These are phyloP conservation scores for Candida chauliodis DNA, from an alignment of 805 yeast species.

Conservation along the genomic window DNA sequence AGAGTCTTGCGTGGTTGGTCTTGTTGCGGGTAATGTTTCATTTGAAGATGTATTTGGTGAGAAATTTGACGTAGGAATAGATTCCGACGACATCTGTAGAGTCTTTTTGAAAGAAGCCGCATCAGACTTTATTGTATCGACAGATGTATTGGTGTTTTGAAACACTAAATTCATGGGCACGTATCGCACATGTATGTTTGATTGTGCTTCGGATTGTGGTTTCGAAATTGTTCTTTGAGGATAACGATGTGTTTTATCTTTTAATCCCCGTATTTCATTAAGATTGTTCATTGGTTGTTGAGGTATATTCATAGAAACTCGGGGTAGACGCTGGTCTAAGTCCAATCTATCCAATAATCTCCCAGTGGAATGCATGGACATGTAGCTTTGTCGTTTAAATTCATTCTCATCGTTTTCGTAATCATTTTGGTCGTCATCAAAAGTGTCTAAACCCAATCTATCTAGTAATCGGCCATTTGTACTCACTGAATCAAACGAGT, in stretches of 20 bases:
- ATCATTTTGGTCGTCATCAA: conserved; percentile 17
- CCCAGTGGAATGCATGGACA: conserved; percentile 26
- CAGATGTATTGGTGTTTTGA: conserved; percentile 20
- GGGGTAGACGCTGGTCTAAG: conserved; percentile 15
- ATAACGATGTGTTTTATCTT: neutral
- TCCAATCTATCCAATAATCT: conserved; percentile 27
- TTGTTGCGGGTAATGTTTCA: neutral
- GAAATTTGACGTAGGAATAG: conserved; percentile 4
- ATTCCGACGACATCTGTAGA: conserved; percentile 1
- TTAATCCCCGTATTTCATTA: conserved; percentile 4
- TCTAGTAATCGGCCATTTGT: conserved; percentile 42
- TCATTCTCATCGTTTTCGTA: conserved; percentile 7
- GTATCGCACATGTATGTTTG: conserved; percentile 12
- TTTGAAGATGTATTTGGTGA: conserved; percentile 1
- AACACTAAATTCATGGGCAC: conserved; percentile 19
- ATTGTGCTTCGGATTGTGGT: neutral
- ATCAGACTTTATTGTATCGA: conserved; percentile 25
- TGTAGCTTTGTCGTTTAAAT: conserved; percentile 16
- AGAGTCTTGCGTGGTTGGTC: conserved; percentile 2
- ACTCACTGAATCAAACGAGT: conserved; percentile 42
- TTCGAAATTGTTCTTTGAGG: neutral
- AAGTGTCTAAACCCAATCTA: conserved; percentile 29
- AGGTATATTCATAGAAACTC: neutral
- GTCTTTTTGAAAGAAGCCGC: conserved; percentile 10
- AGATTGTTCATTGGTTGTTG: conserved; percentile 5